phyloP scores from a whole-genome alignment of 1,284 basidiomycete species.

The Afroboletus lepidellus region DNA sequence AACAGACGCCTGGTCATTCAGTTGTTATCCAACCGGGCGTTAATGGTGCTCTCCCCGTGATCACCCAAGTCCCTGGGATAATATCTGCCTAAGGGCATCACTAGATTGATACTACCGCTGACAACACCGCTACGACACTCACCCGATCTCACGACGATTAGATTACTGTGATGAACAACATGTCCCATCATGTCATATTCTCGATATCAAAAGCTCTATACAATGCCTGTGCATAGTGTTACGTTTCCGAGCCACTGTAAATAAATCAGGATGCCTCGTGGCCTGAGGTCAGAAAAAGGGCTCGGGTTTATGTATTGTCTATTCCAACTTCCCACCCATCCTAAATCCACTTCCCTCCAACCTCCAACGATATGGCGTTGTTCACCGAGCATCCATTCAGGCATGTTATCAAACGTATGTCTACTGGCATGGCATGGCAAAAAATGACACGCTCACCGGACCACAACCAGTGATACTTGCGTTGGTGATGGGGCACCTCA shows the following conservation, averaged over 20 bases:
- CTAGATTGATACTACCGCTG: neutral
- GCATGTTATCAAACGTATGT: constrained; percentile 32
- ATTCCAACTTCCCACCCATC: neutral
- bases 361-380: constrained; percentile 28
- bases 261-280: constrained; percentile 29
- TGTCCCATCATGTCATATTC: constrained; percentile 4
- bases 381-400: constrained; percentile 35
- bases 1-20: constrained; percentile 60
- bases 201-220: constrained; percentile 8
- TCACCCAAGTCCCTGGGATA: constrained; percentile 58
- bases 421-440: neutral
- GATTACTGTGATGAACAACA: constrained; percentile 3
- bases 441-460: constrained; percentile 12
- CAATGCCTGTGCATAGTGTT: constrained; percentile 11
- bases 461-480: constrained; percentile 29
- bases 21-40: constrained; percentile 66
- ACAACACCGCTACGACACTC: neutral
- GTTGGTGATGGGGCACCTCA: constrained; percentile 32
- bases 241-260: constrained; percentile 11
- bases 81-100: constrained; percentile 26
- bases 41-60: constrained; percentile 57
- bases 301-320: neutral
- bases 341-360: constrained; percentile 14
- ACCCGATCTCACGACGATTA: constrained; percentile 3
- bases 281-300: constrained; percentile 26